Conservation (phyloP, 257 asterid species). For the Oldenlandia corymbosa region DNA sequence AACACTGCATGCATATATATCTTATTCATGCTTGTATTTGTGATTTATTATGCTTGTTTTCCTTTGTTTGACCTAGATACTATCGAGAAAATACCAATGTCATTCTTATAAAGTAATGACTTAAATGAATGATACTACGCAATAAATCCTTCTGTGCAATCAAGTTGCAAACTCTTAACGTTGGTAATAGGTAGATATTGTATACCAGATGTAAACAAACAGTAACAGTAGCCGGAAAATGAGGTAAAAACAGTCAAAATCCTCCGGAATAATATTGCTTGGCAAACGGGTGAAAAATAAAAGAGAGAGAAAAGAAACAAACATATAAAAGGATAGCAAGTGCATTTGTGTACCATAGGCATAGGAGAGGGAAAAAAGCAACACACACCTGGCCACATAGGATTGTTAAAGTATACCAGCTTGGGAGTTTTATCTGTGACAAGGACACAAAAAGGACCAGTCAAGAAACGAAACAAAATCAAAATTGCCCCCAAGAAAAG, state of each 20-base stretch:
- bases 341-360: background rate
- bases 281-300: no score
- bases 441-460: constrained; percentile 12
- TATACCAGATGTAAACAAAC: background rate
- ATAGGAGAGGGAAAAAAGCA: constrained; percentile 1
- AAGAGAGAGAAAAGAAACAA: background rate
- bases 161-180: no score
- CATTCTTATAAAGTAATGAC: background rate
- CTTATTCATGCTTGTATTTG: background rate
- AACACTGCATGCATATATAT: background rate
- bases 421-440: constrained; percentile 44
- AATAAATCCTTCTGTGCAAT: no score
- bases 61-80: background rate
- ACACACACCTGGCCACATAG: constrained; percentile 97
- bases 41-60: background rate
- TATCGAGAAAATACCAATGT: background rate
- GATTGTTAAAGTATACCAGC: constrained; percentile 69
- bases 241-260: no score
- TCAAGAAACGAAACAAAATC: constrained; percentile 7
- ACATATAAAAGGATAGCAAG: background rate
- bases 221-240: no score
- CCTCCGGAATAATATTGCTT: no score
- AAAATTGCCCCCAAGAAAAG: constrained; percentile 2
- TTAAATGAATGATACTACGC: no score
- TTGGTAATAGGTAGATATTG: no score